Evolutionary conservation across 2,329 filamentous ascomycete species (phyloP), one percentile per base, ranked within the genome.

Genomic region (Fusarium compactum): DNA sequence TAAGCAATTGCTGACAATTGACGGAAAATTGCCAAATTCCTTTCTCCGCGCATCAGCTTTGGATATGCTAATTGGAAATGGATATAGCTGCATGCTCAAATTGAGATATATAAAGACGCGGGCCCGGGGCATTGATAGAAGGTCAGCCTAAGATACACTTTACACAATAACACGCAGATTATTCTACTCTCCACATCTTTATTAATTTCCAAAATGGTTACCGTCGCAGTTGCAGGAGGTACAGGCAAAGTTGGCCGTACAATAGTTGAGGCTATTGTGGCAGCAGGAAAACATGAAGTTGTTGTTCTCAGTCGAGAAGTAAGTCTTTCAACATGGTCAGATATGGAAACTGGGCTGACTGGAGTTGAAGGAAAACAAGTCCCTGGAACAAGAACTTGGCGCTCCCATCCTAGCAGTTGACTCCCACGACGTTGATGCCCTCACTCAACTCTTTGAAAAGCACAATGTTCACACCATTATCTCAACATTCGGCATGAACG

Each of bases 231-330:
- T 40, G 54, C 41, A 24, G 62, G 60, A 6, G 53, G 62, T 10
- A 65, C 62, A 12, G 63, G 61, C 25, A 66, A 60, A 4, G 55
- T 67, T 25, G 55, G 55, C 22, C 47, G 55, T 5, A 46, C 48
- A 2, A 22, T 66, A 1, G 55, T 66, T 3, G 54, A 61, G 24
- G 47, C 63, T 18, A 44, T 65, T 4, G 24, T 54, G 18, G 29
- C 47, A 1, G 24, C 12, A 45, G 55, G 44, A 40, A 63, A 65
- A 5, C 38, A 53, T n/a, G 7, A 59, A 20, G 46, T 59, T 2
- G 14, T 59, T n/a, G 11, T 65, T 2, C 47, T 66, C 11, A 59
- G 61, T 1, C 16, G 63, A 53, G 20, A 65, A 12, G 53, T 50
- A 11, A 30, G 11, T 2, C 3, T 2, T 2, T 7, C 0, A 1